Base-by-base conservation (phyloP, 1,139 yeast genomes). In the Yamadazyma membranifaciens region DNA sequence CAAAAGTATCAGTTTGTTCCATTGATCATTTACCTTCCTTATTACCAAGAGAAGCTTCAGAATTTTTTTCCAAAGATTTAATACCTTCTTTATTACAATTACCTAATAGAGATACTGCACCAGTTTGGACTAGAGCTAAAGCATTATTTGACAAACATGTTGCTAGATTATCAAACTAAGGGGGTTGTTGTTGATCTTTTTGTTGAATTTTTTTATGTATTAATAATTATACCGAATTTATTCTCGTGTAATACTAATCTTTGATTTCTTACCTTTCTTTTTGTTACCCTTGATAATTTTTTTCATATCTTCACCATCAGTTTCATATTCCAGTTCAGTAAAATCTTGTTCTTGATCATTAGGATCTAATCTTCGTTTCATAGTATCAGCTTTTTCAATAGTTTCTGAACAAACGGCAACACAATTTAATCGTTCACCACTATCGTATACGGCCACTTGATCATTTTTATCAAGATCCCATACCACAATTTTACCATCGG, bases 31-130 rank as follows among this genome's bases (percentile, higher is more conserved):
- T 94, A 59, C 99, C 99, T 33, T 84, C 96, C 11, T 70, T 92
- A 60, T 76, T 92, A 53, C 98, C 98, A 54, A 86, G 98, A 69
- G 98, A 92, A 67, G 87, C 98, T 28, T 87, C 96, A 9, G 98
- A 92, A 69, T 81, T 83, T 50, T 92, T 88, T 65, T 80, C 94
- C 34, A 75, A 70, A 49, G 97, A 92, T 62, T 75, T 92, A 60
- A 67, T 92, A 59, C 98, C 98, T 35, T 85, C 95, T 13, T 75
- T 92, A 61, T 76, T 87, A 62, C 83, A 86, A 60, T 76, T 92
- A 54, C 92, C 95, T 52, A 67, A 86, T 49, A 83, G 96, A 67
- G 72, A 80, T 43, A 70, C 81, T 36, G 84, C 96, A 26, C 89
- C 92, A 28, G 96, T 89, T 17, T 92, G 98, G 98, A 78, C 75